Base-by-base conservation (phyloP, 495 filamentous ascomycete genomes). In the Cudoniella acicularis region DNA sequence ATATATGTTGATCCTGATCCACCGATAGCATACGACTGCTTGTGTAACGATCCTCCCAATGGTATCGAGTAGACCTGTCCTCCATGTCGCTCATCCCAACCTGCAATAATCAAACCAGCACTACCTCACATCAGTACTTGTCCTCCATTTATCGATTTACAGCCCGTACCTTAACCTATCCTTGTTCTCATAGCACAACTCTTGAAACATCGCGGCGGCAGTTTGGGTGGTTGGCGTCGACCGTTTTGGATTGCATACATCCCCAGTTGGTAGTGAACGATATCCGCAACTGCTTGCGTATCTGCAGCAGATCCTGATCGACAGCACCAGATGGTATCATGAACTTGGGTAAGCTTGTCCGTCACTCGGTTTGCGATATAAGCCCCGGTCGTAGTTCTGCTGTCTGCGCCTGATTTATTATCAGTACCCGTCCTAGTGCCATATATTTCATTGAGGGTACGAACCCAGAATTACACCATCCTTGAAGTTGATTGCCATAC, bases 251-350 rank as follows among this genome's bases (percentile, higher is more conserved):
- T 88, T 45, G 87, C 87, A 75, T 95, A 96, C 81, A 96, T 85
- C 72, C 90, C 90, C 48, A 98, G 82, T 70, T 98, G 87, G 73
- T 96, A 97, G 67, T 93, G 89, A 45, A 98, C 94, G 62, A 98
- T 96, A 70, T 98, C 94, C 50, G 94, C 95, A 45, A 98, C 88
- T 21, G 94, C 95, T 75, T 98, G 94, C 55, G 94, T 98, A 72
- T 98, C 94, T 65, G 94, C 94, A 20, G 94, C 94, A 10, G 94
- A 98, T 25, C 94, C 94, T 52, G 95, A 97, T 59, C 83, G 87
- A 77, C 94, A 98, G 81, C 94, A 98, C 94, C 94, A 98, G 72
- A 98, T 97, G 49, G 93, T 98, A 74, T 98, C 94, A 75, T 96
- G 89, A 43, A 98, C 92, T 75, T 92, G 90, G 63, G 95, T 98